phyloP scores from a whole-genome alignment of 2,329 filamentous ascomycete genomes.

The Fusarium buxicola region DNA sequence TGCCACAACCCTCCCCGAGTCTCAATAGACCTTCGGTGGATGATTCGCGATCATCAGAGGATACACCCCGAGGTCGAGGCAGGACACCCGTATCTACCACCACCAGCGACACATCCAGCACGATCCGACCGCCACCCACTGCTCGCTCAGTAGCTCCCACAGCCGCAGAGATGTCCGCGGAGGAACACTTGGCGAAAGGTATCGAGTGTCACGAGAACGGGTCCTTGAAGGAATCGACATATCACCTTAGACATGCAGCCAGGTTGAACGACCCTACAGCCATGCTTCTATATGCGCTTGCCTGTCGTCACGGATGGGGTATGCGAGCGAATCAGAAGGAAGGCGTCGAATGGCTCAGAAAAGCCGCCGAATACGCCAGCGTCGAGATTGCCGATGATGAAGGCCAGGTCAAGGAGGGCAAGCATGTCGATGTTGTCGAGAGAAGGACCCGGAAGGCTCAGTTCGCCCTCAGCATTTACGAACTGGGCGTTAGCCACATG shows the following conservation, averaged over 20 bases:
- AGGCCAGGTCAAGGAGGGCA: conserved; percentile 71
- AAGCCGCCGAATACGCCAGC: conserved; percentile 86
- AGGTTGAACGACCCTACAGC: conserved; percentile 87
- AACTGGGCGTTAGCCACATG: conserved; percentile 95
- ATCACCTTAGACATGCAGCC: conserved; percentile 91
- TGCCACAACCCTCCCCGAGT: conserved; percentile 58
- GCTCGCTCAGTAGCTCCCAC: conserved; percentile 63
- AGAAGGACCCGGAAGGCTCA: conserved; percentile 89
- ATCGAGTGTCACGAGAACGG: conserved; percentile 91
- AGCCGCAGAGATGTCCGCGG: conserved; percentile 78
- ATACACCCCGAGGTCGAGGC: conserved; percentile 60
- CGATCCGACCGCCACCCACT: conserved; percentile 57
- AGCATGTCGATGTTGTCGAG: conserved; percentile 73
- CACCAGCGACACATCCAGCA: conserved; percentile 67
- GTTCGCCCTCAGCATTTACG: conserved; percentile 95
- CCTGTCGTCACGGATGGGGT: conserved; percentile 96
- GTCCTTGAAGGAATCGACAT: conserved; percentile 91
- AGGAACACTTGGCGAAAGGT: conserved; percentile 90
- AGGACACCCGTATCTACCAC: conserved; percentile 61
- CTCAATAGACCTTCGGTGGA: conserved; percentile 60
- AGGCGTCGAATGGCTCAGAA: conserved; percentile 90
- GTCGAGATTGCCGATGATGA: conserved; percentile 88
- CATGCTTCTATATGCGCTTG: conserved; percentile 95
- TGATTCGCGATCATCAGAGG: conserved; percentile 59
- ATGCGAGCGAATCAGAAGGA: conserved; percentile 93